These are phyloP conservation scores for Vigna hirtella DNA, from an alignment of 306 rosid genomes.

Conservation along the genomic window DNA sequence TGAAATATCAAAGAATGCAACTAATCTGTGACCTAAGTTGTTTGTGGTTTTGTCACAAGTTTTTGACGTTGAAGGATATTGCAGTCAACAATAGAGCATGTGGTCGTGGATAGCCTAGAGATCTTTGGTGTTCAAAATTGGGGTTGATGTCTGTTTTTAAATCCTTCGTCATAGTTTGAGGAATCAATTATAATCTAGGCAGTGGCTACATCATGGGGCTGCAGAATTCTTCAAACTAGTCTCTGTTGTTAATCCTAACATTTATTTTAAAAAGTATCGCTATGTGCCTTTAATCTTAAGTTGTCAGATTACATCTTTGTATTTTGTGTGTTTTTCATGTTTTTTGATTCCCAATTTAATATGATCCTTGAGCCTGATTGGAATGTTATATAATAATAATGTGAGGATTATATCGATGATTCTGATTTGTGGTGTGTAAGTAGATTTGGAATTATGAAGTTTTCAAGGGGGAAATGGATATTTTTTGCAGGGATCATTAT, in stretches of 20 bases:
- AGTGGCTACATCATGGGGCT: background rate
- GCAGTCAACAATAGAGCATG: background rate
- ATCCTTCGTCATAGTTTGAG: conserved; percentile 9
- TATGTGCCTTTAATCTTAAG: background rate
- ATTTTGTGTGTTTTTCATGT: background rate
- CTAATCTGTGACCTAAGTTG: background rate
- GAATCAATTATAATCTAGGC: background rate
- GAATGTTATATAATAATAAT: background rate
- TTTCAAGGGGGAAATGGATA: conserved; percentile 13
- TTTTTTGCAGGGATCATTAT: conserved; percentile 8
- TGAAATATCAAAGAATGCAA: background rate
- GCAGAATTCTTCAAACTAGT: conserved; percentile 6
- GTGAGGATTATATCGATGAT: background rate
- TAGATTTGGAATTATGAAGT: conserved; percentile 12
- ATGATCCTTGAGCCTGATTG: background rate
- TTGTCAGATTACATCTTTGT: background rate
- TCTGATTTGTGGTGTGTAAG: background rate
- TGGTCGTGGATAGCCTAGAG: background rate
- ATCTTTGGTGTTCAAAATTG: background rate
- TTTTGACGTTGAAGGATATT: background rate
- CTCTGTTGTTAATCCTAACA: background rate
- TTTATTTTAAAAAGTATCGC: background rate
- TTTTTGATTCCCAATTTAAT: background rate
- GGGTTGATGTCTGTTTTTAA: background rate
- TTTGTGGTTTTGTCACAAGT: background rate